phyloP scores from a whole-genome alignment of 73 alveolate species.

The Paramecium pentaurelia region DNA sequence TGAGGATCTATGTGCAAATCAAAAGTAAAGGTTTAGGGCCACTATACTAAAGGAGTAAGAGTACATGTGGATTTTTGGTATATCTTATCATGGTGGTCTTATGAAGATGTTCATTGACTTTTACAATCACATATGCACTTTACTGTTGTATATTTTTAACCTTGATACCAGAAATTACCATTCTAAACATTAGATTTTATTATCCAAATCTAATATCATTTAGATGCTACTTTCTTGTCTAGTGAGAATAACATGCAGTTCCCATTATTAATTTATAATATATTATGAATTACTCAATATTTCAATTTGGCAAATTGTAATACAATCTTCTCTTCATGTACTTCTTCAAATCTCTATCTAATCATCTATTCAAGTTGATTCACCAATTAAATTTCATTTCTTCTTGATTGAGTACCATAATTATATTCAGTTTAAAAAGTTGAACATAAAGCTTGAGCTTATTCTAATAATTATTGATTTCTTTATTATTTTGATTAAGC shows the following conservation, averaged over 20 bases:
- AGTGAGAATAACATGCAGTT: not conserved
- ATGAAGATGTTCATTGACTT: not conserved
- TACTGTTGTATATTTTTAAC: not conserved
- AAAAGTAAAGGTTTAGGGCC: not conserved
- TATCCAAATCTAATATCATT: conserved; percentile 18
- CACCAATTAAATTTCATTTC: not conserved
- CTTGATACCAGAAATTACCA: conserved; percentile 12
- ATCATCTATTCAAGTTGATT: conserved; percentile 17
- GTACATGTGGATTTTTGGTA: conserved; percentile 22
- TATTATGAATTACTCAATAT: conserved; percentile 12
- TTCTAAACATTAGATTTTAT: not conserved
- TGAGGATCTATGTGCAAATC: not conserved
- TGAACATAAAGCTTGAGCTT: not conserved
- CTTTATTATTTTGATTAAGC: not conserved
- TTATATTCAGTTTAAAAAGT: not conserved
- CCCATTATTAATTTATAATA: not conserved
- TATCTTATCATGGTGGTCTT: conserved; percentile 29
- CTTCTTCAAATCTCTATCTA: not conserved
- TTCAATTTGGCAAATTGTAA: not conserved
- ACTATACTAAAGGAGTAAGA: not conserved
- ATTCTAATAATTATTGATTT: not conserved
- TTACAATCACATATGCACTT: not conserved
- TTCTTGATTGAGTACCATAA: not conserved
- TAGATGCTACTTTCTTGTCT: not conserved
- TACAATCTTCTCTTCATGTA: not conserved